Base-by-base conservation (phyloP, 306 rosid genomes). In the Hippophae rhamnoides region DNA sequence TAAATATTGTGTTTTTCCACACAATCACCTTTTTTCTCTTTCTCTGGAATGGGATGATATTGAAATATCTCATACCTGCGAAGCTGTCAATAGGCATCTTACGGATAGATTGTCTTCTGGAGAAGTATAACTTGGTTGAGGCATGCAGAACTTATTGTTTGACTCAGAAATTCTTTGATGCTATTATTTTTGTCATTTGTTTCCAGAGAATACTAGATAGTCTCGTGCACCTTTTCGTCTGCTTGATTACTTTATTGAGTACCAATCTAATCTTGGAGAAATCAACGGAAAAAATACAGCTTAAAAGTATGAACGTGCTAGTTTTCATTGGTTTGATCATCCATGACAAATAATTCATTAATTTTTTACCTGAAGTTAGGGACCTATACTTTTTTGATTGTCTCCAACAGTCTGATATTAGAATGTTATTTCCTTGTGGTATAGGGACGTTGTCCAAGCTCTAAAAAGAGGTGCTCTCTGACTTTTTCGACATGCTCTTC, bases 21-120 rank as follows among this genome's bases (percentile, higher is more conserved):
- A 5, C 58, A 3, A 47, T 75, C 49, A 50, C 56, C 3, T 53
- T 65, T 58, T 54, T 53, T 27, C 38, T 27, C 38, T 27, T 79
- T 50, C 66, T 43, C 57, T 71, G 60, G 60, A 57, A 40, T 49
- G 87, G 99, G 92, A 78, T 85, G 99, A 88, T 92, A 69, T 81
- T 92, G 42, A 92, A 92, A 66, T 85, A 85, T 82, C 86, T 92
- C 57, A 82, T 92, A 74, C 99, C 99, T 11, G 97, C 84, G 74
- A 88, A 93, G 94, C 95, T 93, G 76, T 93, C 99, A 25, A 80
- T 86, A 10, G 97, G 97, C 76, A 86, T 92, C 75, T 80, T 92
- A 66, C 99, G 96, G 40, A 80, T 65, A 44, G 81, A 74, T 61
- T 70, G 75, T 76, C 86, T 92, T 57, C 73, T 92, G 60, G 84